Evolutionary conservation across 768 basidiomycete species (phyloP), one percentile per base, ranked within the genome.

Genomic region (Termitomyces heimii): DNA sequence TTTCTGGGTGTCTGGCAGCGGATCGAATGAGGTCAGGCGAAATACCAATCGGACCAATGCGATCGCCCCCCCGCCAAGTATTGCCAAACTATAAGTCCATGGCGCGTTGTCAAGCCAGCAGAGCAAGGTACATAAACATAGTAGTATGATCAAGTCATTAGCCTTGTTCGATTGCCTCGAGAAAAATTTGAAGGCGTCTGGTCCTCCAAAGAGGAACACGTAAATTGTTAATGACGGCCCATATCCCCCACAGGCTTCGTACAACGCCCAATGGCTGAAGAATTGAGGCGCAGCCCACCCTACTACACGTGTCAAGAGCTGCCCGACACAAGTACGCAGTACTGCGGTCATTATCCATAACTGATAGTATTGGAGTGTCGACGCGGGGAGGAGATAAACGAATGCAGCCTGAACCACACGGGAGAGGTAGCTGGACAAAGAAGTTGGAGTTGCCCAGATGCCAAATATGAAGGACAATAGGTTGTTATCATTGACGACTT

Each of bases 201-300:
- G 43, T 28, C 47, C 48, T 26, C 65, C 62, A 8, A 47, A 40
- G 26, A 70, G 53, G 35, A 57, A 62, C 13, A 60, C 42, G 34
- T 65, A 58, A 7, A 61, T 62, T 13, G 67, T 52, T 4, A 75
- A 53, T 39, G 69, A 43, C 56, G 74, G 72, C 6, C 74, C 76
- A 34, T 72, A 72, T 29, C 31, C 35, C 35, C 69, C 65, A 16
- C 66, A 66, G 10, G 66, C 59, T 56, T 78, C 76, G 45, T 76
- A 77, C 2, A 75, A 62, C 13, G 72, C 68, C 62, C 70, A 76
- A 60, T 76, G 77, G 43, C 63, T 71, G 63, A 77, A 77, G 24
- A 77, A 43, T 10, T 31, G 55, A 4, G 76, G 77, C 39, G 69
- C 67, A 16, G 71, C 63, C 74, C 74, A 77, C 18, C 77, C 75